phyloP scores from a whole-genome alignment of 306 rosid genomes.

The Hippophae gyantsensis region DNA sequence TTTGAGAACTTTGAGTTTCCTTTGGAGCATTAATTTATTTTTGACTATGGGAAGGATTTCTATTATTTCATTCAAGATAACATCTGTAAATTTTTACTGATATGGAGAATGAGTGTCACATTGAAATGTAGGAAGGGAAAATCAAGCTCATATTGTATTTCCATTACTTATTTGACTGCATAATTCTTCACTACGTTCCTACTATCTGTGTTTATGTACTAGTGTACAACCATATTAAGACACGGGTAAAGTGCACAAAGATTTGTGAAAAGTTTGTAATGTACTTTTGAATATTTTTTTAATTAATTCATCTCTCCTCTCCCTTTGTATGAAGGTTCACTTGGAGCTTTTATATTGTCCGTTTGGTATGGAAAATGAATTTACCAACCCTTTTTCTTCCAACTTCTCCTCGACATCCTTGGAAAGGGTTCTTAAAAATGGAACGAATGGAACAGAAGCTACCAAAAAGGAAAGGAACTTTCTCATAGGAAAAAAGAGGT shows the following conservation, averaged over 20 bases:
- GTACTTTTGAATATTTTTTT: slow-evolving; percentile 10
- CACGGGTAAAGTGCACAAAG: neutral
- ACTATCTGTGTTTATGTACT: too few relatives aligned
- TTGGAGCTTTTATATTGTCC: slow-evolving; percentile 92
- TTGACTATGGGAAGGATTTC: slow-evolving; percentile 11
- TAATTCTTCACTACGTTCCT: too few relatives aligned
- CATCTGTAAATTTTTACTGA: neutral
- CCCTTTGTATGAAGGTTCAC: slow-evolving; percentile 52
- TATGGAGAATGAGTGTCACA: neutral
- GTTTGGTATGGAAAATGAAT: slow-evolving; percentile 58
- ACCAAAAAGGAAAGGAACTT: slow-evolving; percentile 45
- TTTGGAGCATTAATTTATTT: slow-evolving; percentile 11
- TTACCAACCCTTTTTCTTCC: slow-evolving; percentile 69
- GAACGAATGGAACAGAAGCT: slow-evolving; percentile 52
- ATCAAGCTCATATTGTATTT: too few relatives aligned
- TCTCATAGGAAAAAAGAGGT: slow-evolving; percentile 65
- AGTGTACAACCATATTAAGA: neutral
- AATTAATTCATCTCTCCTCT: slow-evolving; percentile 1
- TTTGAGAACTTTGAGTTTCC: slow-evolving; percentile 10
- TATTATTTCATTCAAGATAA: neutral
- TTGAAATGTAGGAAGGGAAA: neutral
- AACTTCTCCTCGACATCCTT: slow-evolving; percentile 64
- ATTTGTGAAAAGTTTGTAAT: neutral
- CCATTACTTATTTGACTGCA: too few relatives aligned
- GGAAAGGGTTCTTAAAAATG: slow-evolving; percentile 68